These are phyloP conservation scores for Colletotrichum coccodes DNA, from an alignment of 2,329 filamentous ascomycete species.

Conservation along the genomic window DNA sequence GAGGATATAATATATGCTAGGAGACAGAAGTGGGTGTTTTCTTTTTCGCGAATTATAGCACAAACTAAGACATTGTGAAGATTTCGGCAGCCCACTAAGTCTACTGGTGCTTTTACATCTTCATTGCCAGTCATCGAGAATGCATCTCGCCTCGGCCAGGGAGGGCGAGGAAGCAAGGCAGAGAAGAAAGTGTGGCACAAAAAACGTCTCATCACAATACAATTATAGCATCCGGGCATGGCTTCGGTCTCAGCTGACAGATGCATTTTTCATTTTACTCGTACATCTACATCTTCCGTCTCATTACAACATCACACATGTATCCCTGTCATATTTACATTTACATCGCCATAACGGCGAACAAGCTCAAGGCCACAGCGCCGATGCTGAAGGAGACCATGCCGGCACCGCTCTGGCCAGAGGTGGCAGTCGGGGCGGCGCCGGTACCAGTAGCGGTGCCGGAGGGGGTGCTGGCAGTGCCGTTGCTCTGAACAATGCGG, in stretches of 20 bases:
- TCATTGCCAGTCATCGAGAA: too few relatives aligned
- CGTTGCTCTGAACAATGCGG: slow-evolving; percentile 46
- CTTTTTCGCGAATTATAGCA: too few relatives aligned
- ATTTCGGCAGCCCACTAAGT: too few relatives aligned
- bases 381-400: slow-evolving; percentile 11
- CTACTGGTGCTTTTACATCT: too few relatives aligned
- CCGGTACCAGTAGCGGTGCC: slow-evolving; percentile 2
- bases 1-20: too few relatives aligned
- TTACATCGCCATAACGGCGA: not conserved
- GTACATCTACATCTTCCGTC: slow-evolving; percentile 22
- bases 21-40: too few relatives aligned
- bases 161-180: too few relatives aligned
- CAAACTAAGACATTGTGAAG: too few relatives aligned
- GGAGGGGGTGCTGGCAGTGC: slow-evolving; percentile 1
- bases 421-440: not conserved
- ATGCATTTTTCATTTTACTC: not conserved
- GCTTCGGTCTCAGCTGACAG: not conserved
- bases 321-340: not conserved
- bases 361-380: not conserved
- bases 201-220: too few relatives aligned
- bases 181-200: too few relatives aligned
- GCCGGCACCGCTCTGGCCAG: slow-evolving; percentile 11
- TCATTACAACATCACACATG: slow-evolving; percentile 10
- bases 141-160: too few relatives aligned
- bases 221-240: not conserved